Conservation (phyloP, 2,329 filamentous ascomycete genomes). For the Hymenoscyphus fructigenus region DNA sequence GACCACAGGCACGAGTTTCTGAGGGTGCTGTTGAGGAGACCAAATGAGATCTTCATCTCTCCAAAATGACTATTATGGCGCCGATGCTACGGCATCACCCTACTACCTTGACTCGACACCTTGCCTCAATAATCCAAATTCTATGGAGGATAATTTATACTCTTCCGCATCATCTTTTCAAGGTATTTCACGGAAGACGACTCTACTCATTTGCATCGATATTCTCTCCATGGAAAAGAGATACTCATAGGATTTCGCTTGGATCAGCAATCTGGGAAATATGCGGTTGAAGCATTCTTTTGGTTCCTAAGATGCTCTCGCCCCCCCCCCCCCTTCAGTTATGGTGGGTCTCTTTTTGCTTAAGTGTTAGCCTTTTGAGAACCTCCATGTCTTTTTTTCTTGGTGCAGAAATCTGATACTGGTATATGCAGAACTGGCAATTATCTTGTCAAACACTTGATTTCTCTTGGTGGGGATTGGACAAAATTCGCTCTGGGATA, state of each 20-base stretch:
- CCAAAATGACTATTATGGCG: slow-evolving; percentile 23
- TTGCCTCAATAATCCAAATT: not conserved
- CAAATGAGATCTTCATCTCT: slow-evolving; percentile 42
- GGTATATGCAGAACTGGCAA: slow-evolving; percentile 29
- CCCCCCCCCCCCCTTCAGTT: slow-evolving; percentile 20
- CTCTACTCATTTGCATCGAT: slow-evolving; percentile 22
- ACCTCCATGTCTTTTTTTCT: slow-evolving; percentile 14
- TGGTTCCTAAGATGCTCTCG: slow-evolving; percentile 28
- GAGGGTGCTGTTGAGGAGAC: slow-evolving; percentile 46
- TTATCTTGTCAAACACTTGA: slow-evolving; percentile 22
- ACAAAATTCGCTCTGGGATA: slow-evolving; percentile 32
- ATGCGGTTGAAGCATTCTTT: slow-evolving; percentile 24
- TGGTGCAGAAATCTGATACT: slow-evolving; percentile 31
- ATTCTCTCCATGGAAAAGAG: slow-evolving; percentile 14
- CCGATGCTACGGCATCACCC: slow-evolving; percentile 36
- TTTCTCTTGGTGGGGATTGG: slow-evolving; percentile 30
- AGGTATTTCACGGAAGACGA: slow-evolving; percentile 30
- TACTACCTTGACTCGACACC: slow-evolving; percentile 14
- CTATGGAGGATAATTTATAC: slow-evolving; percentile 20
- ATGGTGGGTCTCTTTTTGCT: slow-evolving; percentile 34
- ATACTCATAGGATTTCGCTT: slow-evolving; percentile 28
- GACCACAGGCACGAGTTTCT: slow-evolving; percentile 39
- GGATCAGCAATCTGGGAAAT: slow-evolving; percentile 21
- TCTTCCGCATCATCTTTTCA: slow-evolving; percentile 24
- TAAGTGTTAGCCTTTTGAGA: slow-evolving; percentile 27